Base-by-base conservation (phyloP, 164 flowering plant genomes). In the Pachysandra terminalis region DNA sequence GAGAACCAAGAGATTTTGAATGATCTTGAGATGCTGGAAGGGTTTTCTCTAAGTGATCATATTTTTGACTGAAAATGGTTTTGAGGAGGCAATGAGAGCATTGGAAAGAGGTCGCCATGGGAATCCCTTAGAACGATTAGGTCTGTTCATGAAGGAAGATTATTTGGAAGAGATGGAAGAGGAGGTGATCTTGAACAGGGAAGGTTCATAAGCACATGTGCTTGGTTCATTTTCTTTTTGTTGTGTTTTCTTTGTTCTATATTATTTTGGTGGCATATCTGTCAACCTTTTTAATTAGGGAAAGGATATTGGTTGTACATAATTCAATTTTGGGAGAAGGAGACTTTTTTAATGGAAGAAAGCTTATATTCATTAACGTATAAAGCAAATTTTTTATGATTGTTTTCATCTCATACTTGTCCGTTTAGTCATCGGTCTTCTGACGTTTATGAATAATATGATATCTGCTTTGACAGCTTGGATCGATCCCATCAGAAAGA, bases 21-120 rank as follows among this genome's bases (percentile, higher is more conserved):
- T 68, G 93, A 90, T 28, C 78, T 88, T 17, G 88, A 85, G 71
- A 71, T 60, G 73, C 32, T 90, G 28, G 61, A 60, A 66, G 80
- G 79, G 1, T 69, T 26, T 24, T 45, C 52, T 23, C 67, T 48
- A 13, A 51, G 72, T 22, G 75, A 72, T 48, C 79, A 79, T 23
- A 45, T 32, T 51, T 8, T 64, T 16, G 19, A 19, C 48, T 35
- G 10, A 23, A 61, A n/a, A n/a, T n/a, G 21, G 17, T 53, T 35
- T 37, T 40, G 37, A 22, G 23, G 40, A 63, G 13, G 54, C 0
- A 16, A 10, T 25, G 16, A 27, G 57, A 25, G 37, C 57, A 32
- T 21, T 19, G 9, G 12, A 32, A 35, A 59, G 40, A 35, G 74
- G 67, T 56, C 35, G 19, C 17, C 25, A 56, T 49, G 40, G 48